Conservation (phyloP, 176 grass and related monocot genomes). For the Phragmites australis region DNA sequence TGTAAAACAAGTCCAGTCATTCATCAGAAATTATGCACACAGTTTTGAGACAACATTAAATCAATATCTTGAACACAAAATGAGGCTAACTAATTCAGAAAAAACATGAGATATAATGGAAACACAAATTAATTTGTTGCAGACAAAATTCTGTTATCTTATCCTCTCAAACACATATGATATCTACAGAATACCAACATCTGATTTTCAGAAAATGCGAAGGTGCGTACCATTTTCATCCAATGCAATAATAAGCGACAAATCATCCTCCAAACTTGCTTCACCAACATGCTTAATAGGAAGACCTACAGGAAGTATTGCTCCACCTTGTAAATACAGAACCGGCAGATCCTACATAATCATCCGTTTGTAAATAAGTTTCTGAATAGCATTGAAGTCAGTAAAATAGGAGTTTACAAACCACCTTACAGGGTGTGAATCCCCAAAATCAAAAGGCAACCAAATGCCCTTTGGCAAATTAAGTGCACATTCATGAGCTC, state of each 20-base stretch:
- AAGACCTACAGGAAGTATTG: constrained; percentile 84
- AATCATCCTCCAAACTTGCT: constrained; percentile 81
- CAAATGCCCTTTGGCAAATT: constrained; percentile 77
- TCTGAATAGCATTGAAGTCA: not conserved
- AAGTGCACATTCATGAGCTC: constrained; percentile 67
- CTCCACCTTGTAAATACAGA: constrained; percentile 80
- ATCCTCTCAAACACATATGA: constrained; percentile 3
- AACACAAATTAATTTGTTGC: not conserved
- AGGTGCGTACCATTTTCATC: constrained; percentile 70
- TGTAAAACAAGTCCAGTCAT: constrained; percentile 35
- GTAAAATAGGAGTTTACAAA: constrained; percentile 23
- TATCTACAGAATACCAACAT: not conserved
- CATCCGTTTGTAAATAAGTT: constrained; percentile 11
- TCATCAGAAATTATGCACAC: constrained; percentile 13
- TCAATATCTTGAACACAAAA: not conserved
- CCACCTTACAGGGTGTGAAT: constrained; percentile 87
- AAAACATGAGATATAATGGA: not conserved
- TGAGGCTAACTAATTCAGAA: not conserved
- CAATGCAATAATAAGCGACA: constrained; percentile 78
- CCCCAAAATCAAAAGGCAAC: constrained; percentile 83
- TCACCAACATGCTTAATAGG: constrained; percentile 84
- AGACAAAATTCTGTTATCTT: not conserved
- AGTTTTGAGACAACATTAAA: not conserved
- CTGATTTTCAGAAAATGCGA: constrained; percentile 20
- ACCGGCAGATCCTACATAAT: constrained; percentile 73